These are phyloP conservation scores for Fusarium equiseti DNA, from an alignment of 2,329 filamentous ascomycete species.

Conservation along the genomic window DNA sequence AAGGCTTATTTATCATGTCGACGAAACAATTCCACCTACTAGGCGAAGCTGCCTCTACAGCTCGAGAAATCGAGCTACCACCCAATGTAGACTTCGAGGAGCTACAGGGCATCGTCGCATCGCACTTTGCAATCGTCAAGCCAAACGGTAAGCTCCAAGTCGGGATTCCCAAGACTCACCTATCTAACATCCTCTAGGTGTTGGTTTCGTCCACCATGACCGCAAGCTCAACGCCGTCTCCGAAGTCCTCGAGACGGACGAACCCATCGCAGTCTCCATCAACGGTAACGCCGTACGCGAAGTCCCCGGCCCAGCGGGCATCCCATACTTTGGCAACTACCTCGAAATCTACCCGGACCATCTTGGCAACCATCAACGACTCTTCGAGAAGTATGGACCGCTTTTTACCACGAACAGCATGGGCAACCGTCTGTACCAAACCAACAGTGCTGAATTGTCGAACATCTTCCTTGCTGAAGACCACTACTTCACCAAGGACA, in stretches of 20 bases:
- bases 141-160: slow-evolving; percentile 49
- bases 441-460: slow-evolving; percentile 62
- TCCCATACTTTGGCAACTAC: slow-evolving; percentile 64
- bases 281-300: slow-evolving; percentile 62
- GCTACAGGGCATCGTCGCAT: slow-evolving; percentile 15
- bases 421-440: slow-evolving; percentile 62
- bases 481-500: slow-evolving; percentile 66
- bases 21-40: slow-evolving; percentile 9
- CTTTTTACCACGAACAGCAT: slow-evolving; percentile 65
- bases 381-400: slow-evolving; percentile 65
- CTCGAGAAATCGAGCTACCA: background rate
- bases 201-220: slow-evolving; percentile 52
- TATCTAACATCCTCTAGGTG: slow-evolving; percentile 45
- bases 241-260: slow-evolving; percentile 51
- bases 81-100: background rate
- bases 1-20: background rate
- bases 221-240: slow-evolving; percentile 45
- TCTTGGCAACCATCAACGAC: slow-evolving; percentile 66
- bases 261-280: slow-evolving; percentile 58
- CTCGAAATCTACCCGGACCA: slow-evolving; percentile 69
- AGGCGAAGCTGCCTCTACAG: background rate
- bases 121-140: slow-evolving; percentile 56
- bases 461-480: slow-evolving; percentile 61
- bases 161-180: fast-evolving
- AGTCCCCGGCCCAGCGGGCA: slow-evolving; percentile 62